phyloP scores from a whole-genome alignment of 1,139 yeast genomes.

The Saccharomyces hybrid region DNA sequence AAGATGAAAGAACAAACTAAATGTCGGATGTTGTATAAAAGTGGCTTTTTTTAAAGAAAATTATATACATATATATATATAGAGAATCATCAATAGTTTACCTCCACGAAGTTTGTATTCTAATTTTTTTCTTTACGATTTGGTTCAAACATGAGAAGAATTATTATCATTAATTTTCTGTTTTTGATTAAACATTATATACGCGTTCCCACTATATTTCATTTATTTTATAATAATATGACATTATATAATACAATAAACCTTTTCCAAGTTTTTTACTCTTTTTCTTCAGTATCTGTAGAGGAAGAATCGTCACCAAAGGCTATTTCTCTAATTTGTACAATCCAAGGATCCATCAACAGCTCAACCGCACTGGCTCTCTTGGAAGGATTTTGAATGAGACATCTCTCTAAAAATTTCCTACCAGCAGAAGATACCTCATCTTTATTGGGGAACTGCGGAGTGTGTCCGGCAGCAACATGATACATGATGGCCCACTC shows the following conservation, averaged over 20 bases:
- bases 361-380: constrained; percentile 82
- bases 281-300: constrained; percentile 1
- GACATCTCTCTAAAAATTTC: constrained; percentile 63
- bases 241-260: not conserved
- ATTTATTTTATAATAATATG: not conserved
- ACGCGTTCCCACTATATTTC: not conserved
- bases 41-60: no score
- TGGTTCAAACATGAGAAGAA: not conserved
- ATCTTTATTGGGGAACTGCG: constrained; percentile 72
- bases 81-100: not conserved
- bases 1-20: constrained; percentile 1
- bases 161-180: not conserved
- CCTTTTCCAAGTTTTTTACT: not conserved
- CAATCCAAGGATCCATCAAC: constrained; percentile 85
- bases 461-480: constrained; percentile 91
- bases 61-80: not conserved
- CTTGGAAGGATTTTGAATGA: constrained; percentile 74
- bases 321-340: constrained; percentile 63
- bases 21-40: no score
- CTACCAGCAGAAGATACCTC: constrained; percentile 73
- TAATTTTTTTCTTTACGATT: no score
- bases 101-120: no score
- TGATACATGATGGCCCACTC: constrained; percentile 99
- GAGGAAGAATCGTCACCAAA: constrained; percentile 34
- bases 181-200: not conserved